Percentiles rank a stretch among this genome's conserved stretches.
Evolutionary conservation across 75 land plant species (phyloP).

Genomic region (Adiantum capillusveneris): DNA sequence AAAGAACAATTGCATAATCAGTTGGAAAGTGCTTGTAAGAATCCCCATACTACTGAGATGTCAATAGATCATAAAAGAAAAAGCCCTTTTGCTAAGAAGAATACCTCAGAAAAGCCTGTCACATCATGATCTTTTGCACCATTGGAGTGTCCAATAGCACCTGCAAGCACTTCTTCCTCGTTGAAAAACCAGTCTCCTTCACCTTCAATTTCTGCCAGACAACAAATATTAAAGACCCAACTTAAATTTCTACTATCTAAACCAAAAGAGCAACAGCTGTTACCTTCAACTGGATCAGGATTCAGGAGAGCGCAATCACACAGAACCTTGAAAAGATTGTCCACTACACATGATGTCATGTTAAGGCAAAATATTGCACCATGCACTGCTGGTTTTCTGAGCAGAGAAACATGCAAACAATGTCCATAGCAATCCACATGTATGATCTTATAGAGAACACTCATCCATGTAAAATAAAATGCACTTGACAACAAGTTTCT

Average conservation of each 20-base stretch:
- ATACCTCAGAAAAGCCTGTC: slow-evolving; percentile 14
- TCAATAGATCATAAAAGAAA: slow-evolving; percentile 9
- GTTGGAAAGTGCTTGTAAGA: too few relatives aligned
- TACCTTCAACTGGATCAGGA: slow-evolving; percentile 85
- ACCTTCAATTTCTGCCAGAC: slow-evolving; percentile 48
- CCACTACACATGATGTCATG: slow-evolving; percentile 44
- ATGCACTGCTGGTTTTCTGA: too few relatives aligned
- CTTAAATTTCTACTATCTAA: neutral
- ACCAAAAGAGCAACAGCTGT: neutral
- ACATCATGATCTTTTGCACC: slow-evolving; percentile 22
- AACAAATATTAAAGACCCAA: neutral
- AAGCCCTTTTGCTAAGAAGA: neutral
- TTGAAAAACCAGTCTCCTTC: slow-evolving; percentile 85
- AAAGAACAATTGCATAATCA: neutral
- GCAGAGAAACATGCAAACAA: too few relatives aligned
- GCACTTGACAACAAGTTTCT: too few relatives aligned
- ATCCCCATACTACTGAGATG: too few relatives aligned
- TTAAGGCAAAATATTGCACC: too few relatives aligned
- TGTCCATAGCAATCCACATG: too few relatives aligned
- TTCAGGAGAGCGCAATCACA: slow-evolving; percentile 95
- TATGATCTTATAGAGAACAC: too few relatives aligned
- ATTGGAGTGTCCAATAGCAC: slow-evolving; percentile 68
- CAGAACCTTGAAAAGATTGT: slow-evolving; percentile 64
- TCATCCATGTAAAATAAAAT: too few relatives aligned
- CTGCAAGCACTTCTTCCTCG: slow-evolving; percentile 36